A percentile compares a stretch with the other conserved stretches of the same genome.
These are phyloP conservation scores for Globisporangium irregulare DNA, from an alignment of 352 stramenopile species.

Conservation along the genomic window DNA sequence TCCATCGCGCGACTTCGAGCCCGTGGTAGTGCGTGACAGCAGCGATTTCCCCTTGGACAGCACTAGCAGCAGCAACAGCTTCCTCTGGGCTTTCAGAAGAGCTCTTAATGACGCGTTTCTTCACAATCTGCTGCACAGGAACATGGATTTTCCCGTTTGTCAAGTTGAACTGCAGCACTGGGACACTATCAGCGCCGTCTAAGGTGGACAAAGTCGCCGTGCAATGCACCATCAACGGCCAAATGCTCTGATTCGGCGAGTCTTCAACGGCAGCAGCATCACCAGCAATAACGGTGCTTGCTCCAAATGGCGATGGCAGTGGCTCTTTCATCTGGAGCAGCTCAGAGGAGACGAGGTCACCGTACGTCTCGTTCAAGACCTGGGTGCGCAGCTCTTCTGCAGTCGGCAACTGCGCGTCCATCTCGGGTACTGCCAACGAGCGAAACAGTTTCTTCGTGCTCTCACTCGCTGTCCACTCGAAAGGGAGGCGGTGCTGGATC, in stretches of 20 bases:
- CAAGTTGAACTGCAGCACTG: constrained; percentile 33
- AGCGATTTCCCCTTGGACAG: constrained; percentile 1
- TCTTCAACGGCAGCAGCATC: not conserved
- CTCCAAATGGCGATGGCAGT: constrained; percentile 17
- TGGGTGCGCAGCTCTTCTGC: constrained; percentile 35
- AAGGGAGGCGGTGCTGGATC: constrained; percentile 62
- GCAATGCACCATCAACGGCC: constrained; percentile 41
- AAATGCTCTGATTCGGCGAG: constrained; percentile 3
- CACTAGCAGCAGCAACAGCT: not conserved
- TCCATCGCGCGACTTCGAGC: constrained; percentile 50
- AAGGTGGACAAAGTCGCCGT: constrained; percentile 11
- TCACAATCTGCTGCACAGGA: constrained; percentile 29
- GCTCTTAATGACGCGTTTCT: constrained; percentile 16
- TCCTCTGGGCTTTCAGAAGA: constrained; percentile 15
- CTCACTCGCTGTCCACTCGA: constrained; percentile 56
- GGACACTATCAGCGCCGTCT: not conserved
- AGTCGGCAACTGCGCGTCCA: constrained; percentile 28
- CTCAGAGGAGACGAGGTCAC: constrained; percentile 28
- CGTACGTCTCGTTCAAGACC: constrained; percentile 40
- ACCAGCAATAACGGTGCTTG: not conserved
- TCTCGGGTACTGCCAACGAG: constrained; percentile 13
- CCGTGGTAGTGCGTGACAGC: constrained; percentile 37
- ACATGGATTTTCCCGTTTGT: constrained; percentile 35
- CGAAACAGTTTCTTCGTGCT: constrained; percentile 52
- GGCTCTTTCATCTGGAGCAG: constrained; percentile 38